Conservation (phyloP, 1,139 yeast genomes). For the Pichia sp. region DNA sequence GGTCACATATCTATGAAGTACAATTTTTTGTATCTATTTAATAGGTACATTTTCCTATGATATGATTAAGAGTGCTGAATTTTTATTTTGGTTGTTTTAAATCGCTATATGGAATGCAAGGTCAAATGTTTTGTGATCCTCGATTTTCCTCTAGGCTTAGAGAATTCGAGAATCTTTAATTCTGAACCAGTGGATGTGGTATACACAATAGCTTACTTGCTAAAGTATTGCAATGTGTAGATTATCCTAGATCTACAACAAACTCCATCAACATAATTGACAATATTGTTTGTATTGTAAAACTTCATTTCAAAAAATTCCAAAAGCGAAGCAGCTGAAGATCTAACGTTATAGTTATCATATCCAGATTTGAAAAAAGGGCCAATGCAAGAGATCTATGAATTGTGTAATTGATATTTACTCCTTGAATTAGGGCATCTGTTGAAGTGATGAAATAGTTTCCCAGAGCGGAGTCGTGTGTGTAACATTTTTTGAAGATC, state of each 20-base stretch:
- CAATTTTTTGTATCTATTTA: too few species aligned
- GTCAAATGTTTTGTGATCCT: too few species aligned
- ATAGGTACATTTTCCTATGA: too few species aligned
- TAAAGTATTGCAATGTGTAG: too few species aligned
- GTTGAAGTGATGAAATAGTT: slow-evolving; percentile 68
- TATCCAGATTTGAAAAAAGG: slow-evolving; percentile 65
- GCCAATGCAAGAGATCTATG: slow-evolving; percentile 59
- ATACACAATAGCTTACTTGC: too few species aligned
- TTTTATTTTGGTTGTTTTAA: too few species aligned
- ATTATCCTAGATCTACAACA: slow-evolving; percentile 64
- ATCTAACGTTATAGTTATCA: slow-evolving; percentile 50
- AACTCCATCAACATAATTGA: slow-evolving; percentile 52
- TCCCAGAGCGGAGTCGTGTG: slow-evolving; percentile 48
- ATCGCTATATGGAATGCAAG: too few species aligned
- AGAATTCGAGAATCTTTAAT: too few species aligned
- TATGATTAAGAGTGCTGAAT: too few species aligned
- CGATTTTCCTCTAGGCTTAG: too few species aligned
- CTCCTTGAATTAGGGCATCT: slow-evolving; percentile 44
- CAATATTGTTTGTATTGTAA: slow-evolving; percentile 40
- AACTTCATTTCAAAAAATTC: slow-evolving; percentile 47
- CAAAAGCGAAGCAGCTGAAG: slow-evolving; percentile 53
- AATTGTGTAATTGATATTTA: slow-evolving; percentile 39
- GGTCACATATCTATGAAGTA: too few species aligned
- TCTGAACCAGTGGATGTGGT: too few species aligned
- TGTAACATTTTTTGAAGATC: slow-evolving; percentile 63